Percentiles rank a stretch among this genome's conserved stretches.
Evolutionary conservation across 768 basidiomycete species (phyloP).

Genomic region (Tricholoma saponaceum): DNA sequence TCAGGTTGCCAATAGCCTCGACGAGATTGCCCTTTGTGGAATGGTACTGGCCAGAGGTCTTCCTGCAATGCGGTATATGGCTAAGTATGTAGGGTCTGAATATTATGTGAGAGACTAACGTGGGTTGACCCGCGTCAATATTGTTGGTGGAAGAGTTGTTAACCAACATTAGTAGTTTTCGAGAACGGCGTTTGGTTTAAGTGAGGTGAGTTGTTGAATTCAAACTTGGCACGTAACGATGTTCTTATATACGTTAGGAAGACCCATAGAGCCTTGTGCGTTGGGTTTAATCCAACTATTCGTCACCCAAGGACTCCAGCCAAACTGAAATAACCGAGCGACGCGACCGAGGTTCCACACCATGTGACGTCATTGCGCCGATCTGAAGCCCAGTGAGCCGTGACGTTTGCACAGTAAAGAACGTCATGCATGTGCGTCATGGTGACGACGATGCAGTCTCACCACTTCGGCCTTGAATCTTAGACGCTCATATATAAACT

Average conservation of each 20-base stretch:
- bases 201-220: neutral
- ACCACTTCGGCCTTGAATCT: no score
- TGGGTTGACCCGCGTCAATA: conserved; percentile 24
- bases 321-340: no score
- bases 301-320: no score
- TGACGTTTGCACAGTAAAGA: no score
- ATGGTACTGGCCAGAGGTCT: conserved; percentile 37
- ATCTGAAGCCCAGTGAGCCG: no score
- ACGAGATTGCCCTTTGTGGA: conserved; percentile 32
- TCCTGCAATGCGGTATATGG: conserved; percentile 16
- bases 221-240: neutral
- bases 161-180: conserved; percentile 9
- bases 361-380: neutral
- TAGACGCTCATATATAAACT: no score
- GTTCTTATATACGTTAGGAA: neutral
- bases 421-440: no score
- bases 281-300: neutral
- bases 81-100: neutral
- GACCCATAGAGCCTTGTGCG: neutral
- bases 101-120: conserved; percentile 13
- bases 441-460: no score
- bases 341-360: neutral
- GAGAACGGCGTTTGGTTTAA: neutral
- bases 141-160: conserved; percentile 13
- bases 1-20: conserved; percentile 36